phyloP scores from a whole-genome alignment of 345 rosid species.

The Hirschfeldia incana region DNA sequence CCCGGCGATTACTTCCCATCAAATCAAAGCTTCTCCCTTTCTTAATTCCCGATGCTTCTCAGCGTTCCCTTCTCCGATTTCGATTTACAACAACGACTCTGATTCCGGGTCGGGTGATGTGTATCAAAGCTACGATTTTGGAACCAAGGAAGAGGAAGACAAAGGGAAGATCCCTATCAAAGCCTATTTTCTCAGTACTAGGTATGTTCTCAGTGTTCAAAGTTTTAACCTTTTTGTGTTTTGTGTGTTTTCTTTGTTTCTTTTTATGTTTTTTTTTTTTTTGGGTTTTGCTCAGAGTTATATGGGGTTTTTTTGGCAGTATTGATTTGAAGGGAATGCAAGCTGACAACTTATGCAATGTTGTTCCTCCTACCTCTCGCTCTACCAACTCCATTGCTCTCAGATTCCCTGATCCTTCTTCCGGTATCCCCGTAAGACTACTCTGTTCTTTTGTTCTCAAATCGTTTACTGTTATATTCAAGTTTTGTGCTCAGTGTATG shows the following conservation, averaged over 20 bases:
- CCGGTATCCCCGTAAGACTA: constrained; percentile 72
- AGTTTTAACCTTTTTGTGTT: constrained; percentile 13
- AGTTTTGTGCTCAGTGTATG: background rate
- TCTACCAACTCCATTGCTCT: constrained; percentile 87
- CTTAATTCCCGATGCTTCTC: constrained; percentile 47
- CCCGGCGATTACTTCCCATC: background rate
- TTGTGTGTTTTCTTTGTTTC: constrained; percentile 23
- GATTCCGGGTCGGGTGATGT: constrained; percentile 55
- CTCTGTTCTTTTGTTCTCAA: too few relatives aligned
- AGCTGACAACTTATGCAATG: constrained; percentile 78
- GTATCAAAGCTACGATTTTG: constrained; percentile 37
- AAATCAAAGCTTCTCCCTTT: background rate
- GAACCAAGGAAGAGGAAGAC: constrained; percentile 57
- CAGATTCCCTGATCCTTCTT: constrained; percentile 60
- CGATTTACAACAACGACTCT: constrained; percentile 49
- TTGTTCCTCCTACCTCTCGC: constrained; percentile 87
- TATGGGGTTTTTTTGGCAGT: constrained; percentile 98
- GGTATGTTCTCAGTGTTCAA: constrained; percentile 41
- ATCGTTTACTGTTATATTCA: background rate
- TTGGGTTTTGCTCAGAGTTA: constrained; percentile 61
- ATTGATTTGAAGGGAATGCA: constrained; percentile 93
- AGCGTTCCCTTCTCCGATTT: constrained; percentile 59
- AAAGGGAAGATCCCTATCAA: constrained; percentile 70
- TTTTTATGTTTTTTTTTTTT: constrained; percentile 34
- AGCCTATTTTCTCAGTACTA: constrained; percentile 81